Base-by-base conservation (phyloP, 2,329 filamentous ascomycete species). In the Xylariaceae sp. region DNA sequence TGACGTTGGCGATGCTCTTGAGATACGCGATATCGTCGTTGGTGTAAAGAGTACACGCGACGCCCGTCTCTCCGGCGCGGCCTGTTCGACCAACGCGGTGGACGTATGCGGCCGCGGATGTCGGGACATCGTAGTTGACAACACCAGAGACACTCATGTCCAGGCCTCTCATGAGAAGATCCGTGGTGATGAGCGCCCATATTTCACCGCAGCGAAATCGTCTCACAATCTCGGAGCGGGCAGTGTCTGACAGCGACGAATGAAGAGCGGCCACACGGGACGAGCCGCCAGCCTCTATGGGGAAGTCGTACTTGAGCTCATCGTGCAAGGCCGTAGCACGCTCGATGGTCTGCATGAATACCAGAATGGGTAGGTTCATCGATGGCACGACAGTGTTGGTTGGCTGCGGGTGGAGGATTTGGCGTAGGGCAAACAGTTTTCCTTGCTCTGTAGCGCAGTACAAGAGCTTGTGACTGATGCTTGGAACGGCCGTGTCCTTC, bases 121-220 rank as follows among this genome's bases (percentile, higher is more conserved):
- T 90, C 0, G 94, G 94, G 9, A 97, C 90, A 69, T 99, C 94
- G 73, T 97, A 99, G 72, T 97, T 99, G 47, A 99, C 89, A 0
- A 99, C 92, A 42, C 92, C 91, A 64, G 97, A 97, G 57, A 99
- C 86, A 45, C 94, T 94, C 9, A 99, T 97, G 71, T 99, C 94
- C 39, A 99, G 86, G 17, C 94, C 94, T 33, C 94, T 88, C 14
- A 92, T 88, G 11, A 99, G 78, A 7, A 99, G 82, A 66, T 99
- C 94, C 0, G 94, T 99, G 0, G 94, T 97, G 68, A 99, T 94
- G 34, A 99, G 79, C 6, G 97, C 85, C 94, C 94, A 99, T 56
- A 97, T 87, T 67, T 97, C 91, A 58, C 92, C 94, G 33, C 86
- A 86, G 34, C 94, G 86, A 76, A 99, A 97, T 17, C 86, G 84